Evolutionary conservation across 306 rosid genomes (phyloP), one percentile per base, ranked within the genome.

Genomic region (Carpinus viminea): DNA sequence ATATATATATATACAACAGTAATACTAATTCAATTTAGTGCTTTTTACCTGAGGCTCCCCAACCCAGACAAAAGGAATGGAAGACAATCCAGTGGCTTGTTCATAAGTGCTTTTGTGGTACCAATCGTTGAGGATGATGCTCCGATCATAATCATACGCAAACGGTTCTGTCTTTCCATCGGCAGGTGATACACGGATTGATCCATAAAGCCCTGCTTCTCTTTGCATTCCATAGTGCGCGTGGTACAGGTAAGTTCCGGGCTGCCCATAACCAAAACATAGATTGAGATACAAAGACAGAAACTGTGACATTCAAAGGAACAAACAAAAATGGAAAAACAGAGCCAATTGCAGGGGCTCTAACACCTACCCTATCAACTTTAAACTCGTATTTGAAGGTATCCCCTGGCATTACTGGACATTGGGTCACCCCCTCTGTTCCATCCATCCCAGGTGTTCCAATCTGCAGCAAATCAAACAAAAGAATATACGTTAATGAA

Each of bases 401-500:
- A 28, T 94, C 98, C 47, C 93, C 97, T 12, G 97, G 97, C 41
- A 86, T 15, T 53, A 91, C 83, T 18, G 98, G 98, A 55, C 95
- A 94, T 3, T 94, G 98, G 68, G 93, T 82, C 10, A 92, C 92
- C 0, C 97, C 98, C 75, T 92, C 98, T 34, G 97, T 88, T 86
- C 98, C 97, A 84, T 94, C 98, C 74, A 81, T 86, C 98, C 98
- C 92, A 12, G 98, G 98, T 76, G 97, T 84, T 82, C 91, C 97
- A 80, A 87, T 88, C 97, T 92, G 79, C 47, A 13, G 1, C n/a
- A 62, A 28, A 16, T 62, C 15, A 31, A 34, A 15, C 69, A 62
- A 1, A 62, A 13, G 69, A 7, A 15, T 13, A 31, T 17, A 18
- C 9, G 8, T 62, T 2, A 16, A 1, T 24, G 26, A 15, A 34